phyloP scores from a whole-genome alignment of 345 rosid genomes.

The Anastatica hierochuntica region DNA sequence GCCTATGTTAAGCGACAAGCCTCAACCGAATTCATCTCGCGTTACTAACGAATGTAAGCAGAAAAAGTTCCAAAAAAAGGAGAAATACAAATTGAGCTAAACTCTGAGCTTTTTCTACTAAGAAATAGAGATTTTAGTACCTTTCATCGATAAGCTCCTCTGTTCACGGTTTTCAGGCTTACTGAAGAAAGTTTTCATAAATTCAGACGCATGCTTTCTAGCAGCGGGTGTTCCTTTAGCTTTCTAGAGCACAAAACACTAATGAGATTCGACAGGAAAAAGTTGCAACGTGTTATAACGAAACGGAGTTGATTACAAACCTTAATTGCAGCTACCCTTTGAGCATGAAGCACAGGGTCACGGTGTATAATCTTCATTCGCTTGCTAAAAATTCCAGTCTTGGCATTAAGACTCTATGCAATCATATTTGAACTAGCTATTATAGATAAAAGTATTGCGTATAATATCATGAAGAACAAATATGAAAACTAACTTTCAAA shows the following conservation, averaged over 20 bases:
- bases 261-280: neutral
- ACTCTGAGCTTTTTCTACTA: neutral
- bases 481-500: slow-evolving; percentile 46
- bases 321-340: slow-evolving; percentile 90
- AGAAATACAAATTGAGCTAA: neutral
- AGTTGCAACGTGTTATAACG: neutral
- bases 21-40: too few species aligned
- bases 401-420: slow-evolving; percentile 91
- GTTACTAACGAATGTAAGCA: too few species aligned
- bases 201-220: slow-evolving; percentile 68
- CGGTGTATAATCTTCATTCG: slow-evolving; percentile 87
- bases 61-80: neutral
- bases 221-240: slow-evolving; percentile 82
- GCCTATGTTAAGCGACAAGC: neutral
- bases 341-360: slow-evolving; percentile 75
- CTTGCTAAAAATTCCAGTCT: slow-evolving; percentile 83
- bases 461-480: slow-evolving; percentile 3
- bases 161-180: slow-evolving; percentile 69
- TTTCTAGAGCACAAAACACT: slow-evolving; percentile 41
- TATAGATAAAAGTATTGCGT: neutral
- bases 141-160: slow-evolving; percentile 89
- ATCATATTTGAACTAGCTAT: slow-evolving; percentile 18
- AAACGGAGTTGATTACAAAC: slow-evolving; percentile 24
- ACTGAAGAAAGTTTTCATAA: slow-evolving; percentile 68
- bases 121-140: slow-evolving; percentile 27